Conservation (phyloP, 1,284 basidiomycete species). For the Rugosomyces carneus region DNA sequence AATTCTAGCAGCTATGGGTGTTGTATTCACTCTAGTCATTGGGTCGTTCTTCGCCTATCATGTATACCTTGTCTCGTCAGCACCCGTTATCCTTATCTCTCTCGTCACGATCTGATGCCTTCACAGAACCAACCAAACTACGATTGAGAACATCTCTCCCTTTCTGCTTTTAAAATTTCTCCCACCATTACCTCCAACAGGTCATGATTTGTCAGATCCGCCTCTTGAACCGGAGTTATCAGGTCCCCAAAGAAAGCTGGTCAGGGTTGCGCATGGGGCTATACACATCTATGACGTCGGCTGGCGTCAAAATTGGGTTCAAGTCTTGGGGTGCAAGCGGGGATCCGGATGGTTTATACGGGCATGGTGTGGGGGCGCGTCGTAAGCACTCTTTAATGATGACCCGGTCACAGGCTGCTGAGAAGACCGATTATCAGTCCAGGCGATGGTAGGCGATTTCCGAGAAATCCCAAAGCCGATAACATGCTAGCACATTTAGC, state of each 20-base stretch:
- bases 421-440: slow-evolving; percentile 31
- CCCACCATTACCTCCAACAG: slow-evolving; percentile 47
- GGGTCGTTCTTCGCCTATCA: slow-evolving; percentile 79
- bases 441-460: slow-evolving; percentile 63
- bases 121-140: slow-evolving; percentile 79
- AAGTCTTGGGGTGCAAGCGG: slow-evolving; percentile 54
- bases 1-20: slow-evolving; percentile 55
- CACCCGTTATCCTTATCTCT: slow-evolving; percentile 12
- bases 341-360: slow-evolving; percentile 46
- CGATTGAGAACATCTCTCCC: slow-evolving; percentile 74
- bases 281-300: slow-evolving; percentile 77
- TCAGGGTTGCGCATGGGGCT: slow-evolving; percentile 59
- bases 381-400: slow-evolving; percentile 36
- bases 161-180: slow-evolving; percentile 68
- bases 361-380: slow-evolving; percentile 52
- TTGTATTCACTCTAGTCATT: slow-evolving; percentile 61
- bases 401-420: background rate
- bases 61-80: slow-evolving; percentile 73
- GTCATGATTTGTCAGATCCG: slow-evolving; percentile 52
- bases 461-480: slow-evolving; percentile 59
- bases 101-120: background rate
- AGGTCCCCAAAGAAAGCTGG: slow-evolving; percentile 58
- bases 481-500: slow-evolving; percentile 59
- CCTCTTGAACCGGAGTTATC: slow-evolving; percentile 75
- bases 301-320: slow-evolving; percentile 63